A percentile compares a stretch with the other conserved stretches of the same genome.
Evolutionary conservation across 129 eudicot species (phyloP).

Genomic region (Tagetes patula): DNA sequence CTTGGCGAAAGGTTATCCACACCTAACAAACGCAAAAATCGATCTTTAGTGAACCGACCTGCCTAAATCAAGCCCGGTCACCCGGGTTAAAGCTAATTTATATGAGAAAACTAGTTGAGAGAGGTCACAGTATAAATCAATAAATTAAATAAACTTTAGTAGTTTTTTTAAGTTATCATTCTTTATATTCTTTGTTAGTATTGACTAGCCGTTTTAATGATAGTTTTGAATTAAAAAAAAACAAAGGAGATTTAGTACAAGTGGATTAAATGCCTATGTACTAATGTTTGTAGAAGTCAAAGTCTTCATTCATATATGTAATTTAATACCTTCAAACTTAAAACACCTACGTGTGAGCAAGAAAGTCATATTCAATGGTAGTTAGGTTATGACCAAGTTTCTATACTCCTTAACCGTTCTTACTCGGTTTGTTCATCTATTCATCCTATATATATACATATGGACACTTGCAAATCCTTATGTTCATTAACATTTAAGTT

Average conservation of each 20-base stretch:
- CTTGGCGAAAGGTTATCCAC: too few relatives aligned
- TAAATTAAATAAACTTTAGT: too few relatives aligned
- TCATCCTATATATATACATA: constrained; percentile 6
- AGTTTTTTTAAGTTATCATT: too few relatives aligned
- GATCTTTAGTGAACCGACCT: too few relatives aligned
- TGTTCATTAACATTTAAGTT: constrained; percentile 10
- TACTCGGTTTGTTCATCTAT: constrained; percentile 22
- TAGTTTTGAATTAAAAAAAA: too few relatives aligned
- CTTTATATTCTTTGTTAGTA: too few relatives aligned
- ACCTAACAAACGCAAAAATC: too few relatives aligned
- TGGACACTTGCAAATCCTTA: neutral
- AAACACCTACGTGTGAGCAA: neutral
- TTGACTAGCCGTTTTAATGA: too few relatives aligned
- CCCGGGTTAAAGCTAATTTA: too few relatives aligned
- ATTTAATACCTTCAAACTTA: neutral
- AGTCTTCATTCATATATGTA: constrained; percentile 8
- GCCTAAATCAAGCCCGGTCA: too few relatives aligned
- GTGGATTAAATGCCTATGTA: neutral
- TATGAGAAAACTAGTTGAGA: too few relatives aligned
- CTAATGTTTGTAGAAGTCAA: neutral
- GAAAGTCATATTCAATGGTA: constrained; percentile 25
- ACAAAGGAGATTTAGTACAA: neutral
- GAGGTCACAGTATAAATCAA: too few relatives aligned
- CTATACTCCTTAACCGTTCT: constrained; percentile 23
- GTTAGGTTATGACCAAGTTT: constrained; percentile 18